These are phyloP conservation scores for Triticum dicoccoides DNA, from an alignment of 176 grass and related monocot genomes.

Conservation along the genomic window DNA sequence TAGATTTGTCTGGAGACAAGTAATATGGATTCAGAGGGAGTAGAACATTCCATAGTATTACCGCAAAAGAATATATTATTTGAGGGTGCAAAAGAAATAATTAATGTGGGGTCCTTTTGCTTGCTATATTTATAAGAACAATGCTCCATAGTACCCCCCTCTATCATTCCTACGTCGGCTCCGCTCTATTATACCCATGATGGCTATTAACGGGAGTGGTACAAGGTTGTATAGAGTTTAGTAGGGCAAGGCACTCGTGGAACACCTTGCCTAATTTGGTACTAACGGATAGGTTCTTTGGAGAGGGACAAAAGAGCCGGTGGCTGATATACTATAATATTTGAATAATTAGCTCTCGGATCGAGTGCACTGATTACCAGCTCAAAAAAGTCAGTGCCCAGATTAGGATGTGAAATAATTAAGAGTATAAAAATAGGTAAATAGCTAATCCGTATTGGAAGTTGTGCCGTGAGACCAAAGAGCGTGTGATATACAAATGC, in stretches of 20 bases:
- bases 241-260: slow-evolving; percentile 5
- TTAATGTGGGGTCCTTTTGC: background rate
- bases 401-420: slow-evolving; percentile 13
- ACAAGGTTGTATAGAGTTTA: slow-evolving; percentile 14
- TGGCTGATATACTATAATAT: background rate
- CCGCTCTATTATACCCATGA: background rate
- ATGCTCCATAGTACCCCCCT: too few species aligned
- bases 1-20: too few species aligned
- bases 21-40: too few species aligned
- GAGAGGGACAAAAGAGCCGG: slow-evolving; percentile 1
- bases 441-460: slow-evolving; percentile 32
- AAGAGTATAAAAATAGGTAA: background rate
- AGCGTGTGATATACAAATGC: background rate
- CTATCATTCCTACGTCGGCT: background rate
- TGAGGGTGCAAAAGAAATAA: background rate
- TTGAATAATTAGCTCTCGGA: background rate
- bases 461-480: background rate
- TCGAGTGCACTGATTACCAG: slow-evolving; percentile 18
- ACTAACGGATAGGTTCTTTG: background rate
- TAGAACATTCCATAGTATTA: too few species aligned
- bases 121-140: background rate
- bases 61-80: background rate
- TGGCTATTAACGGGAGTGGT: background rate
- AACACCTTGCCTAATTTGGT: slow-evolving; percentile 30
- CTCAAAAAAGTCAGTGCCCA: background rate